phyloP scores from a whole-genome alignment of 2,329 filamentous ascomycete species.

The Blastomyces gilchristii region DNA sequence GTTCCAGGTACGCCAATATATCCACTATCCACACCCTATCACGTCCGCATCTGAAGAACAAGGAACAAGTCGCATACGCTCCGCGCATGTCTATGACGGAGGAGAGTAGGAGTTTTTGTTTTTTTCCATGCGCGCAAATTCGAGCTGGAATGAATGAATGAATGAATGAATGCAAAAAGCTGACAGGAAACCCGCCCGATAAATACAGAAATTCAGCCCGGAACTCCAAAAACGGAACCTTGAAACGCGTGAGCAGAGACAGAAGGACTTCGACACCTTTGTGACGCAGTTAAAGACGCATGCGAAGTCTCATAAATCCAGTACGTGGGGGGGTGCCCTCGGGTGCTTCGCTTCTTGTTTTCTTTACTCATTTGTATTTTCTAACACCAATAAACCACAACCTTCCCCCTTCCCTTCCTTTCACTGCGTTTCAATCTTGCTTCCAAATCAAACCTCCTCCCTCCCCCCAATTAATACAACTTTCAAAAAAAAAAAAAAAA shows the following conservation, averaged over 20 bases:
- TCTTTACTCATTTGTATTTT: neutral
- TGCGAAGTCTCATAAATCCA: conserved; percentile 82
- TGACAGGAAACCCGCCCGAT: neutral
- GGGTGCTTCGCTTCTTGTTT: neutral
- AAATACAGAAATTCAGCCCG: conserved; percentile 66
- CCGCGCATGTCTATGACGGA: neutral
- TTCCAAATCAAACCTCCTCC: no score
- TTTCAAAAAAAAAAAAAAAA: neutral
- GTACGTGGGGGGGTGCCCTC: conserved; percentile 41
- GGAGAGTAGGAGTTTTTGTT: neutral
- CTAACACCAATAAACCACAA: no score
- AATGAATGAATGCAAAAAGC: no score
- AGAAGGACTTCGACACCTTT: conserved; percentile 85
- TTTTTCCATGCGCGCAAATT: no score
- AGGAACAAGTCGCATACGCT: neutral
- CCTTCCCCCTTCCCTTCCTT: neutral
- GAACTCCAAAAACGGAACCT: conserved; percentile 82
- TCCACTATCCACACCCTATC: neutral
- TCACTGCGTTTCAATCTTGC: no score
- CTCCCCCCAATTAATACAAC: neutral
- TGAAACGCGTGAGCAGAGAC: conserved; percentile 62
- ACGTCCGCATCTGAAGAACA: neutral
- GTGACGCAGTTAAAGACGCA: conserved; percentile 75
- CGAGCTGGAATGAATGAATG: no score
- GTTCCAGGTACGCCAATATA: conserved; percentile 46